Evolutionary conservation across 2,329 filamentous ascomycete genomes (phyloP).

Genomic region (Penicillium sp.): DNA sequence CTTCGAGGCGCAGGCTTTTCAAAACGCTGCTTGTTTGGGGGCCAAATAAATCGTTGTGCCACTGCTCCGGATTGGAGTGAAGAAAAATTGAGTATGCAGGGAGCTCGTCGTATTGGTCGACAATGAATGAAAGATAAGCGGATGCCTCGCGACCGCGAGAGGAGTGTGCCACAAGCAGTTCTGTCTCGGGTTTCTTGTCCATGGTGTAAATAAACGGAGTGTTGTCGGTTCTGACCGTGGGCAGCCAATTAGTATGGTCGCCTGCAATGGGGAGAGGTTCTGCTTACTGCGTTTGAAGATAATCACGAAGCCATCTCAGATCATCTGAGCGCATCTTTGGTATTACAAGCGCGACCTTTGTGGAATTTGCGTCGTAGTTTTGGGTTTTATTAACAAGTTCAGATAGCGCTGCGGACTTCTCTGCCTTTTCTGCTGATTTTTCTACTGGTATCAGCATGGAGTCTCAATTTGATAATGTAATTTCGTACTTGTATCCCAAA

Average conservation of each 20-base stretch:
- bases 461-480: neutral
- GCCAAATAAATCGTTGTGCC: conserved; percentile 26
- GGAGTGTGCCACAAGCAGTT: conserved; percentile 8
- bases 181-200: conserved; percentile 13
- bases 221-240: neutral
- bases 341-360: neutral
- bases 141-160: conserved; percentile 58
- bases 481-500: neutral
- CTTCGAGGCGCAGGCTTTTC: conserved; percentile 24
- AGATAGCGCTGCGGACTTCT: neutral
- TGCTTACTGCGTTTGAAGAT: neutral
- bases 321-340: conserved; percentile 4
- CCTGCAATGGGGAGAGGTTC: neutral
- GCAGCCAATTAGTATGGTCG: neutral
- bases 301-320: neutral
- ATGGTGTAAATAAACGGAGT: conserved; percentile 21
- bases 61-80: conserved; percentile 38
- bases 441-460: neutral
- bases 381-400: neutral
- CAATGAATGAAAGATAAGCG: conserved; percentile 60
- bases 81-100: conserved; percentile 59
- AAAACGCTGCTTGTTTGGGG: conserved; percentile 20
- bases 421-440: neutral
- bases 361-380: neutral
- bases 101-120: conserved; percentile 58